Evolutionary conservation across 768 basidiomycete species (phyloP), one percentile per base, ranked within the genome.

Genomic region (Vararia minispora): DNA sequence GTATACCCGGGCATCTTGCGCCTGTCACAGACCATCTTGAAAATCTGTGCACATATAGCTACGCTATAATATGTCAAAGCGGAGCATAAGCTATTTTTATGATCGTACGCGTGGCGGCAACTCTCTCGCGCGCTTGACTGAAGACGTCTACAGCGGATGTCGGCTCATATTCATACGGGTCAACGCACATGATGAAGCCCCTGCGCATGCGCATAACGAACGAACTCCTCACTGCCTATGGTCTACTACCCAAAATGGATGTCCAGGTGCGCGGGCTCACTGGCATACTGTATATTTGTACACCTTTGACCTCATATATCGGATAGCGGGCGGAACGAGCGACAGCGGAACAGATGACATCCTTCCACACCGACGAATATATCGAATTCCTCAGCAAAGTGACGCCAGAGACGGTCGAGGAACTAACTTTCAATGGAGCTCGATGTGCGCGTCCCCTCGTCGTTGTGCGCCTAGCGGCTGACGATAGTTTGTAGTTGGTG

Each of bases 311-410:
- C 12, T 35, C 2, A 30, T 33, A 35, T 23, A n/a, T n/a, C 16
- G 16, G 32, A n/a, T 13, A 58, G 56, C 47, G 54, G 22, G 46
- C 56, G 17, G 52, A 51, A 52, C 54, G 55, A 28, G 54, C 55
- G 1, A 47, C 53, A 4, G 54, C 55, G 1, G 56, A 58, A 40
- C 39, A 47, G 14, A 83, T 98, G 84, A 81, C 85, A 13, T 63
- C 79, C 13, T 98, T 97, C 60, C 94, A 98, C 58, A 89, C 91
- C 16, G 92, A 98, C 64, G 92, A 98, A 69, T 98, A 94, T 60
- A 72, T 98, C 42, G 77, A 95, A 49, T 91, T 97, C 50, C 62
- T 98, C 31, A 69, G 74, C 39, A 71, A 74, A 31, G 90, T 97
- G 20, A 86, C 80, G 0, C 91, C 91, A 1, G 92, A 98, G 58